Conservation (phyloP, 1,139 yeast genomes). For the Nakaseomyces uthaithaninus region DNA sequence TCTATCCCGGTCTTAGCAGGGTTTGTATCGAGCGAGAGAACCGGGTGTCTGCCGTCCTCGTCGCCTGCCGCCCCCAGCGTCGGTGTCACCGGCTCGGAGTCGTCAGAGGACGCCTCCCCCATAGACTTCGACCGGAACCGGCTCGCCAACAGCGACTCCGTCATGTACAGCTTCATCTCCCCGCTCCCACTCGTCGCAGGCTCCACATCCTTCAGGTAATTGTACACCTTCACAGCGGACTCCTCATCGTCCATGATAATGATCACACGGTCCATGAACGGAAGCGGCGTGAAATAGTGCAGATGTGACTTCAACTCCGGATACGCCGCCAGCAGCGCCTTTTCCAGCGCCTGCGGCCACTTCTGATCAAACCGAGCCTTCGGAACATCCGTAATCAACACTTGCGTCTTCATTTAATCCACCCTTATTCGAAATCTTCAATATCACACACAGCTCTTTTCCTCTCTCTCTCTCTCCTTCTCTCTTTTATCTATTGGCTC, state of each 20-base stretch:
- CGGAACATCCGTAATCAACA: slow-evolving; percentile 29
- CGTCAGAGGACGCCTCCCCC: slow-evolving; percentile 10
- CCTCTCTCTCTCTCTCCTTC: not conserved
- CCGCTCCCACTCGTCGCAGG: slow-evolving; percentile 8
- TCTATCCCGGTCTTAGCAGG: slow-evolving; percentile 19
- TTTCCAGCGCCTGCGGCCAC: slow-evolving; percentile 26
- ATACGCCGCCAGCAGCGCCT: slow-evolving; percentile 20
- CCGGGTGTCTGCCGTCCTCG: slow-evolving; percentile 14
- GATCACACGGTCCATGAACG: slow-evolving; percentile 28
- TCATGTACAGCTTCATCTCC: slow-evolving; percentile 21
- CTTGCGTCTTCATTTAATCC: slow-evolving; percentile 19
- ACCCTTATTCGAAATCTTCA: no score
- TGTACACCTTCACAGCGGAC: slow-evolving; percentile 19
- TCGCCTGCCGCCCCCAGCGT: not conserved
- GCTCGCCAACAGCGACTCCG: slow-evolving; percentile 24
- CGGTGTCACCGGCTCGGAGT: not conserved
- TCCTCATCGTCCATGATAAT: slow-evolving; percentile 25
- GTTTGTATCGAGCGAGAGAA: slow-evolving; percentile 25
- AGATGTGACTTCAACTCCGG: slow-evolving; percentile 19
- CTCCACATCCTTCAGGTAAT: slow-evolving; percentile 15
- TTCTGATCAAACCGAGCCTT: slow-evolving; percentile 18
- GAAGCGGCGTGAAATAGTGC: slow-evolving; percentile 28
- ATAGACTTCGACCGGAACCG: slow-evolving; percentile 19
- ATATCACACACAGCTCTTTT: no score
- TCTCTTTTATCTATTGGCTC: not conserved